Evolutionary conservation across 805 yeast genomes (phyloP), one percentile per base, ranked within the genome.

Genomic region (Lachancea sp.): DNA sequence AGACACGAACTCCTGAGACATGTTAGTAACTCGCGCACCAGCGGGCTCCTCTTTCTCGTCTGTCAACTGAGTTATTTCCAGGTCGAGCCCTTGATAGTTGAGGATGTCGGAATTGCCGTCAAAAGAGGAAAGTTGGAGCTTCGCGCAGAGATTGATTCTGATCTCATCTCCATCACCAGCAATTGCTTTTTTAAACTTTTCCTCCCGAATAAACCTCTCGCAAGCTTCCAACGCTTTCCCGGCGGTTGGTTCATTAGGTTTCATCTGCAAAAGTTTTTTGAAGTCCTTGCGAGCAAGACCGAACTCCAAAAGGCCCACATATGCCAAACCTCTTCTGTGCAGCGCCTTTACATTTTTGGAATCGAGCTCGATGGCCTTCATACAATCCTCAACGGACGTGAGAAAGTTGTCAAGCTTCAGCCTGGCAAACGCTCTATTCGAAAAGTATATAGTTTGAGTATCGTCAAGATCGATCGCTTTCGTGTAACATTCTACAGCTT

Each of bases 391-490:
- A 2, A 89, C 73, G 1, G 96, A 95, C 40, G 77, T 69, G 3
- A 96, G 97, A 59, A 82, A 89, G 52, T 80, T 81, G 59, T 90
- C 98, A 41, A 80, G 61, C 54, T 87, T 85, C 55, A 90, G 77
- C 50, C 88, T 81, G 1, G 87, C 95, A 58, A 87, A 88, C 0
- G 97, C 96, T 48, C 96, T 71, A 63, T 90, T 90, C 8, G 96
- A 80, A 56, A 70, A 86, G 47, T 81, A 78, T 23, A 80, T 71
- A 2, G 84, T 76, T 38, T 80, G 78, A 4, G 65, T 49, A 9
- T 71, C 60, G 49, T 81, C 81, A 11, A 81, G 48, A 21, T 71
- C 80, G 25, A 90, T 82, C 7, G 96, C 97, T 45, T 71, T 59
- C 1, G 90, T 74, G 61, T 92, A 90, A 3, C 69, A 58, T 8